Percentiles rank a stretch among this genome's conserved stretches.
Evolutionary conservation across 2,329 filamentous ascomycete species (phyloP).

Genomic region (Talaromyces sp.): DNA sequence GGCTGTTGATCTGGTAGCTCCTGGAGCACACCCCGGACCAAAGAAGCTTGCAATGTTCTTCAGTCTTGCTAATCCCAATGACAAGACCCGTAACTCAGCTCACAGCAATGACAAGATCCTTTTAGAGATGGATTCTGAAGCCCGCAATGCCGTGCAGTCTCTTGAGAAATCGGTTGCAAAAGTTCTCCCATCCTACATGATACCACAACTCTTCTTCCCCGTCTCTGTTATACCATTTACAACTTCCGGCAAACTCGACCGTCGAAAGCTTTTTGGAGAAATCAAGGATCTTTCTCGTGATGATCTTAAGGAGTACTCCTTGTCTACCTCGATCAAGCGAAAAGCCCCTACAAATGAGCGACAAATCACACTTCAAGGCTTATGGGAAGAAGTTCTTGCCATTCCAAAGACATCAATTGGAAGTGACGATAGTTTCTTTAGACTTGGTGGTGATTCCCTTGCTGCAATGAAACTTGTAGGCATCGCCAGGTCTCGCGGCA

Average conservation of each 20-base stretch:
- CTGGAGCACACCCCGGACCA: conserved; percentile 32
- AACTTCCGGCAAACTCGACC: conserved; percentile 20
- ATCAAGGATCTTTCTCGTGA: conserved; percentile 38
- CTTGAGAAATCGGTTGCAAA: conserved; percentile 30
- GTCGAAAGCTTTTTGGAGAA: conserved; percentile 26
- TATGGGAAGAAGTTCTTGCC: conserved; percentile 28
- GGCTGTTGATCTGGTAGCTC: conserved; percentile 44
- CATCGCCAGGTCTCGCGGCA: conserved; percentile 11
- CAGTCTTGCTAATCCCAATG: conserved; percentile 25
- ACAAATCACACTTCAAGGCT: conserved; percentile 28
- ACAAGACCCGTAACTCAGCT: not conserved
- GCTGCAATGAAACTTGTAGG: conserved; percentile 26
- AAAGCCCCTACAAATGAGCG: conserved; percentile 22
- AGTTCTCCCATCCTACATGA: conserved; percentile 21
- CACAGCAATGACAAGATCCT: conserved; percentile 26
- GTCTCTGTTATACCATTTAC: conserved; percentile 18
- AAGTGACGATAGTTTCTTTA: conserved; percentile 32
- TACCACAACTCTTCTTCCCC: conserved; percentile 19
- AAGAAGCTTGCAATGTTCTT: conserved; percentile 39
- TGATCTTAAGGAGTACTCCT: conserved; percentile 32
- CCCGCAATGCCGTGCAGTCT: conserved; percentile 27
- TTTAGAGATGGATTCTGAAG: conserved; percentile 28
- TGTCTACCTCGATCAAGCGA: conserved; percentile 24
- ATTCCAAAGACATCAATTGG: conserved; percentile 24
- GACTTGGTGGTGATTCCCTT: conserved; percentile 30